Base-by-base conservation (phyloP, 768 basidiomycete genomes). In the Russula abietina region DNA sequence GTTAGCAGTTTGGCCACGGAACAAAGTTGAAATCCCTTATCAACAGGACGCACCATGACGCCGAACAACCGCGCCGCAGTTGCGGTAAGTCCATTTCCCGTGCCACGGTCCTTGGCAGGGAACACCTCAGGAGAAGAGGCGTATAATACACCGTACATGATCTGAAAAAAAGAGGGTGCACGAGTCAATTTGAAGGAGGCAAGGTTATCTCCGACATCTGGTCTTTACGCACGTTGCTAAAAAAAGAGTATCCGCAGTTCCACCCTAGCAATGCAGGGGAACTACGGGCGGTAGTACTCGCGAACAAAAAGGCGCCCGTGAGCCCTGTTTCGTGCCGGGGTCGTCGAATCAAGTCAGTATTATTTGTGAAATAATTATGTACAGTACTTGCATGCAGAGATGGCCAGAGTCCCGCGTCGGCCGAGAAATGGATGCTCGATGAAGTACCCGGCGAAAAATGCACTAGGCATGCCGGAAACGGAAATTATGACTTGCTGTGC, bases 61-160 rank as follows among this genome's bases (percentile, higher is more conserved):
- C 89, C 85, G 70, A 88, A 89, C 17, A 88, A 75, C 16, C 88
- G 78, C 51, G 78, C 77, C 0, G 84, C 81, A 1, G 83, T 83
- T 8, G 84, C 78, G 1, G 80, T 80, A 52, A 89, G 74, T 4
- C 83, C 85, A 63, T 86, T 87, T 2, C 88, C 88, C 0, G 88
- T 90, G 0, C 88, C 88, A 39, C 88, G 78, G 71, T 88, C 82
- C 69, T 86, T 86, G 36, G 84, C 84, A 12, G 86, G 84, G 71
- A 88, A 88, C 5, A 87, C 76, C 71, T 90, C 87, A 0, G 87
- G 82, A 0, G 87, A 83, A 54, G 87, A 72, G 19, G 87, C 85
- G 68, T 88, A 89, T 48, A 90, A 68, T 2, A 89, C 87, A 7
- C 88, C 86, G 55, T 86, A 89, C 87, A 89, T 89, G 65, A 87